Conservation (phyloP, 441 rosid genomes). For the Isatis lusitanica region DNA sequence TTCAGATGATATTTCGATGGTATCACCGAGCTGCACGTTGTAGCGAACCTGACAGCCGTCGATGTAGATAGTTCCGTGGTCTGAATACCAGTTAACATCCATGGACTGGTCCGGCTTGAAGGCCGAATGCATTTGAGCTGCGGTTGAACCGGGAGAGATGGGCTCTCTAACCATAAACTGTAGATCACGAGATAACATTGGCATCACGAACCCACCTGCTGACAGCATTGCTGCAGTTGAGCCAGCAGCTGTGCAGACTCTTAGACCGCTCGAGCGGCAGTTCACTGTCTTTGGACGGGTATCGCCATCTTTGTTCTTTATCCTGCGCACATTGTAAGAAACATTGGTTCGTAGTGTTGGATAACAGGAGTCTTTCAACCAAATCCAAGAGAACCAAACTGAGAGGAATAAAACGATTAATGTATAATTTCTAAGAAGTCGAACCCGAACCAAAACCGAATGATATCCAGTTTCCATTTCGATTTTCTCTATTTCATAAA, state of each 20-base stretch:
- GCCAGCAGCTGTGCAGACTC: slow-evolving; percentile 88
- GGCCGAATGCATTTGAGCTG: slow-evolving; percentile 60
- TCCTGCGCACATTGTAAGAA: slow-evolving; percentile 43
- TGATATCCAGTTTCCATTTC: background rate
- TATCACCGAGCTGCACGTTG: slow-evolving; percentile 58
- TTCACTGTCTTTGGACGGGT: slow-evolving; percentile 49
- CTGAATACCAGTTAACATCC: slow-evolving; percentile 62
- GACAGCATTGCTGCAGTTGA: slow-evolving; percentile 92
- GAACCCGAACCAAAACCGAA: background rate
- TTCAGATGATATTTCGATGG: slow-evolving; percentile 59
- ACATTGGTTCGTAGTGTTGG: background rate
- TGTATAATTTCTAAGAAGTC: background rate
- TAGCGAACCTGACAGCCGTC: slow-evolving; percentile 71
- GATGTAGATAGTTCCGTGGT: slow-evolving; percentile 61
- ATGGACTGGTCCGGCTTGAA: slow-evolving; percentile 50
- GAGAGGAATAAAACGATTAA: background rate
- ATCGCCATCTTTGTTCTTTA: slow-evolving; percentile 44
- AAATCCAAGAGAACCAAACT: background rate
- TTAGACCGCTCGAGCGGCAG: slow-evolving; percentile 86
- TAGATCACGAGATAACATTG: slow-evolving; percentile 63
- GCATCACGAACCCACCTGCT: slow-evolving; percentile 81
- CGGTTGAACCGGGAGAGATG: slow-evolving; percentile 52
- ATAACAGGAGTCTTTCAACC: background rate
- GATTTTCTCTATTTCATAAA: background rate
- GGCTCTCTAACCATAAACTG: slow-evolving; percentile 95